Evolutionary conservation across 2,329 filamentous ascomycete genomes (phyloP).

Genomic region (Bipolaris victoriae): DNA sequence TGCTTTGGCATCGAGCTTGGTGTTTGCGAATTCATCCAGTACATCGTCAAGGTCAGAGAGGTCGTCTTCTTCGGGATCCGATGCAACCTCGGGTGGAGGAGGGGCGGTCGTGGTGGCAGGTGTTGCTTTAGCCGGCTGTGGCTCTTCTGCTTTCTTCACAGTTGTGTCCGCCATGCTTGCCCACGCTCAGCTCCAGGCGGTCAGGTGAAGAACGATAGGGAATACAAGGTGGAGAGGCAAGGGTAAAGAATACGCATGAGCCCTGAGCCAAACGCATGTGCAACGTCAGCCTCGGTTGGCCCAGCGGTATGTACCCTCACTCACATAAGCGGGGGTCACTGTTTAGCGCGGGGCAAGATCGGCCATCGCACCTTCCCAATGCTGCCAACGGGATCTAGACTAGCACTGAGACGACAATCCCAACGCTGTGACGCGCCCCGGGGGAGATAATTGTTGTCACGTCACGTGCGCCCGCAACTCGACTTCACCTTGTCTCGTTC

Average conservation of each 20-base stretch:
- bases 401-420: constrained; percentile 3
- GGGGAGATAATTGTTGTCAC: constrained; percentile 20
- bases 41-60: constrained; percentile 94
- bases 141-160: constrained; percentile 24
- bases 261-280: constrained; percentile 4
- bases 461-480: constrained; percentile 30
- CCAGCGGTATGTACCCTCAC: neutral
- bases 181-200: neutral
- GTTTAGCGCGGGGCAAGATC: constrained; percentile 30
- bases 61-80: constrained; percentile 92
- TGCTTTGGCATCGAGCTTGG: constrained; percentile 61
- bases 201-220: neutral
- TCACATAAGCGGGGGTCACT: constrained; percentile 25
- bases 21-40: constrained; percentile 84
- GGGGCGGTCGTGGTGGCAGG: constrained; percentile 22
- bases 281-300: constrained; percentile 36
- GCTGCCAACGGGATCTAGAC: constrained; percentile 16
- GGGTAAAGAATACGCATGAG: neutral
- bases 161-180: constrained; percentile 30
- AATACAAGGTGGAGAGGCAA: neutral
- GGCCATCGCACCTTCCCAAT: constrained; percentile 11
- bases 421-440: constrained; percentile 12
- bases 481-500: constrained; percentile 21
- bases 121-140: constrained; percentile 15
- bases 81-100: constrained; percentile 55